Base-by-base conservation (phyloP, 2,329 filamentous ascomycete species). In the Monosporascus sp. region DNA sequence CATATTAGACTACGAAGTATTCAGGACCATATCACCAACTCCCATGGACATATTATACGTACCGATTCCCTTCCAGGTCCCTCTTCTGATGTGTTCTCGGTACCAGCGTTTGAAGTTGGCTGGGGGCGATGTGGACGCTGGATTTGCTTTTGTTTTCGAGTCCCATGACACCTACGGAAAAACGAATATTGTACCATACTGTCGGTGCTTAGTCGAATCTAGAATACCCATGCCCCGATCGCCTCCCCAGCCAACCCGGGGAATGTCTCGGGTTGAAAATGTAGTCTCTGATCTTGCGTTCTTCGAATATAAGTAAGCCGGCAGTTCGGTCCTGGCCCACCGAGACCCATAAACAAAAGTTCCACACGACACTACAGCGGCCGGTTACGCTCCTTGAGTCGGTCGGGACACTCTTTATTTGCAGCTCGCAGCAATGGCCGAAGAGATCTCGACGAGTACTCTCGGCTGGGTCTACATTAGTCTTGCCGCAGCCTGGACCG, bases 391-490 rank as follows among this genome's bases (percentile, higher is more conserved):
- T 27, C 20, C 20, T 27, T 2, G 5, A 26, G 26, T 16, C 2
- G 11, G 24, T 22, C 17, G 4, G 19, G 7, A 27, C 43, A 24
- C n/a, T 3, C 43, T 27, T n/a, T 46, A 31, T 8, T 24, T 31
- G 8, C 3, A 22, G 7, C 14, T 9, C 14, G 22, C 9, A 17
- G 24, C 24, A 22, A 46, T 46, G 43, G 2, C 43, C 6, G 16
- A 34, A 14, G 31, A 46, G 43, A 31, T 53, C 24, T 8, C 22
- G 38, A 40, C 26, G 20, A 45, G 41, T 20, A 19, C 55, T 17
- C 51, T 61, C 9, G 57, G 55, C 24, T 61, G 59, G 59, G 45
- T 48, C 45, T 61, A 57, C 43, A 59, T 61, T 22, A 49, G 46
- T 20, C 40, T 61, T 49, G 49, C 48, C 14, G 49, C 48, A 22